phyloP scores from a whole-genome alignment of 129 eudicot genomes.

The Cynara cardunculus region DNA sequence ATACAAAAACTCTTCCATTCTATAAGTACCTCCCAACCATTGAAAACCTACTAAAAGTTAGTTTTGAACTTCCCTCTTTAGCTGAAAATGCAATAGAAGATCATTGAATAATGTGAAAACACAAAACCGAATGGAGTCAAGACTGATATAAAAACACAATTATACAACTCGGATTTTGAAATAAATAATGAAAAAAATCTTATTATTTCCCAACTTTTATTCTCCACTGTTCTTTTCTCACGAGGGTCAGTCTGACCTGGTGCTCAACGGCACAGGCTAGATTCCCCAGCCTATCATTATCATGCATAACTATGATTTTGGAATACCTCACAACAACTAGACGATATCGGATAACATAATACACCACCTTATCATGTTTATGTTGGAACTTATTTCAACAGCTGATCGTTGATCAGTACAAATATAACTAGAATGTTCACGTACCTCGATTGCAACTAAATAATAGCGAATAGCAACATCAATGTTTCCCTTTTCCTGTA shows the following conservation, averaged over 20 bases:
- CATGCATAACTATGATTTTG: not conserved
- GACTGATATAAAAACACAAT: not conserved
- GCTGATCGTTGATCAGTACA: not conserved
- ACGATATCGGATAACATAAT: not conserved
- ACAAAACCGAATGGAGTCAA: not conserved
- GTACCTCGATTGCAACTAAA: conserved; percentile 88
- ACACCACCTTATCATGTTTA: conserved; percentile 1
- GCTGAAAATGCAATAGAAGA: not conserved
- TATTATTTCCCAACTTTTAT: not conserved
- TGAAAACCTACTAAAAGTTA: not conserved
- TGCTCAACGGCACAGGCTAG: not conserved
- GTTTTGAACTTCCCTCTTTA: not conserved
- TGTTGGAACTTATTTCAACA: not conserved
- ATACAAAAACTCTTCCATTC: not conserved
- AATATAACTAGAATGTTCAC: conserved; percentile 14
- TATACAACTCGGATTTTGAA: not conserved
- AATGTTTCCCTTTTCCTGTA: conserved; percentile 94
- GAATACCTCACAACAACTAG: not conserved
- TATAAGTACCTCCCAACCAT: not conserved
- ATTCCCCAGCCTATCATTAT: not conserved
- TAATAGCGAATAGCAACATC: conserved; percentile 93
- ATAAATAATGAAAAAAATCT: not conserved
- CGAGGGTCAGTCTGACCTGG: not conserved
- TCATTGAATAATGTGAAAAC: not conserved
- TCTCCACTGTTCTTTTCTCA: not conserved